Evolutionary conservation across 129 eudicot species (phyloP).

Genomic region (Cynara cardunculus): DNA sequence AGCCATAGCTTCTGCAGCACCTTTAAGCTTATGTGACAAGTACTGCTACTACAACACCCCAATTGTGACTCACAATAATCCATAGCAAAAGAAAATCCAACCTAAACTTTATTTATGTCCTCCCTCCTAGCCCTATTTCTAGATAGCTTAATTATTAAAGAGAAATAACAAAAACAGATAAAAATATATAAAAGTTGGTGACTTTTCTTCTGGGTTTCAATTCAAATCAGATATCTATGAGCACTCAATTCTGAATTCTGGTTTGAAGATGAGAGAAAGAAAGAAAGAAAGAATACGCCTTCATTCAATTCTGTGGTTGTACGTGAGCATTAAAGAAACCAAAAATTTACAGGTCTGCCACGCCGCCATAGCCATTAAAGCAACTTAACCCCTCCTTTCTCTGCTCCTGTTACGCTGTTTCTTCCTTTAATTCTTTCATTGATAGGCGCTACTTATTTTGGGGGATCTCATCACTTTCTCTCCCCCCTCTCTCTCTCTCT

Average conservation of each 20-base stretch:
- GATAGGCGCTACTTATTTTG: conserved; percentile 31
- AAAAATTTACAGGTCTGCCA: conserved; percentile 32
- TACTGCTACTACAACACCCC: conserved; percentile 23
- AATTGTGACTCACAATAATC: conserved; percentile 49
- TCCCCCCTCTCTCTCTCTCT: neutral
- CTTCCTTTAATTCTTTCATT: conserved; percentile 27
- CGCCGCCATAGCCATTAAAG: conserved; percentile 46
- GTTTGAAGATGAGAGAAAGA: conserved; percentile 11
- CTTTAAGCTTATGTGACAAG: conserved; percentile 24
- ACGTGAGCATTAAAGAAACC: conserved; percentile 34
- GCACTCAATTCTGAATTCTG: conserved; percentile 2
- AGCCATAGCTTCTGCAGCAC: conserved; percentile 50
- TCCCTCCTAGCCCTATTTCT: conserved; percentile 32
- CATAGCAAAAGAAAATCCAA: conserved; percentile 42
- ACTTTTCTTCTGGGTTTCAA: neutral
- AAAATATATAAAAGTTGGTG: neutral
- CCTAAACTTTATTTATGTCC: conserved; percentile 32
- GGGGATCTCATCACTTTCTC: conserved; percentile 13
- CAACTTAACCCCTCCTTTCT: conserved; percentile 2
- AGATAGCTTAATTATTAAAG: conserved; percentile 23
- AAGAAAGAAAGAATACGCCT: neutral
- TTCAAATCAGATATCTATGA: neutral
- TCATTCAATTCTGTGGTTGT: conserved; percentile 17
- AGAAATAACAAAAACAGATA: neutral
- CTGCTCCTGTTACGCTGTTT: conserved; percentile 24